phyloP scores from a whole-genome alignment of 805 yeast genomes.

The Lipomyces starkeyi region DNA sequence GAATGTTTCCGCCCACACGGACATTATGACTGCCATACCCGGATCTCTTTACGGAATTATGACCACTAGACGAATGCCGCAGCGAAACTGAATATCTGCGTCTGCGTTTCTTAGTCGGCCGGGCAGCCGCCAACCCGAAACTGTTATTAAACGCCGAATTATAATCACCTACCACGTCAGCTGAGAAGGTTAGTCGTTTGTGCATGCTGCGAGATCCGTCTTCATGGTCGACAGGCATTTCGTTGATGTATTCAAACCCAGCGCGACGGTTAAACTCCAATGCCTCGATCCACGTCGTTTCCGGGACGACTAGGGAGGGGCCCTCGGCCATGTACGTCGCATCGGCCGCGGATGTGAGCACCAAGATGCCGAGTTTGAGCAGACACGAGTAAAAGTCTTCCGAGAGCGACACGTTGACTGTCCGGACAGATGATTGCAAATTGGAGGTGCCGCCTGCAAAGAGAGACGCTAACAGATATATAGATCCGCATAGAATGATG shows the following conservation, averaged over 20 bases:
- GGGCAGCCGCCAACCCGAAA: not conserved
- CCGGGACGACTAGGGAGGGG: slow-evolving; percentile 55
- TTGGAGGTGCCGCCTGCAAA: slow-evolving; percentile 56
- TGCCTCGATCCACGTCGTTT: slow-evolving; percentile 57
- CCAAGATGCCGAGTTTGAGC: slow-evolving; percentile 63
- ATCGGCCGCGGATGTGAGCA: slow-evolving; percentile 70
- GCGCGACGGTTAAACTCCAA: slow-evolving; percentile 45
- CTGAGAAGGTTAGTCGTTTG: slow-evolving; percentile 17
- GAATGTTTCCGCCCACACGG: slow-evolving; percentile 22
- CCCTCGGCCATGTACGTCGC: slow-evolving; percentile 69
- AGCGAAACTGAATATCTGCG: not conserved
- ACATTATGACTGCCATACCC: slow-evolving; percentile 29
- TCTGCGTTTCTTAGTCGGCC: not conserved
- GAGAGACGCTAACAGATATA: slow-evolving; percentile 64
- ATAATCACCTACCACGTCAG: slow-evolving; percentile 11
- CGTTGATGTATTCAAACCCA: slow-evolving; percentile 32
- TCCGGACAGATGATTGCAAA: slow-evolving; percentile 49
- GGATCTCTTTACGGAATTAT: slow-evolving; percentile 6
- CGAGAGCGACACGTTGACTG: slow-evolving; percentile 48
- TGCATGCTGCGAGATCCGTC: slow-evolving; percentile 9
- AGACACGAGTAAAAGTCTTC: slow-evolving; percentile 74
- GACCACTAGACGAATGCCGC: not conserved
- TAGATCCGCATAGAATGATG: slow-evolving; percentile 56
- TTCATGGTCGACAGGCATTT: slow-evolving; percentile 15
- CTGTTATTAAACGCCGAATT: slow-evolving; percentile 5